These are phyloP conservation scores for Candida glaebosa DNA, from an alignment of 805 yeast genomes.

Conservation along the genomic window DNA sequence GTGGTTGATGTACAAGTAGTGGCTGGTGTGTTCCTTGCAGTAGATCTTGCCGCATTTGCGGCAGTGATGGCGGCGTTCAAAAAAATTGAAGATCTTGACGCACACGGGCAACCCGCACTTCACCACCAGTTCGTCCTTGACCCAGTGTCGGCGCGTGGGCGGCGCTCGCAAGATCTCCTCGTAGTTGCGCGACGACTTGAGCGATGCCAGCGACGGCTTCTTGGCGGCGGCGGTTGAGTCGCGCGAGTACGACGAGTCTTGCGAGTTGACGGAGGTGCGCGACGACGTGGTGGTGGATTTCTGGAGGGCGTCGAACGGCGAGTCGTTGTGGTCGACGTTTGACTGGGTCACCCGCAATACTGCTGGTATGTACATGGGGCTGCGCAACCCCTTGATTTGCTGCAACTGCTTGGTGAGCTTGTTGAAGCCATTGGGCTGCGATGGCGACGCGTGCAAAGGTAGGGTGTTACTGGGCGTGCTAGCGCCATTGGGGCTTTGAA, in stretches of 20 bases:
- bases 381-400: constrained; percentile 76
- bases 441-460: constrained; percentile 3
- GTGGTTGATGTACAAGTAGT: constrained; percentile 51
- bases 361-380: constrained; percentile 89
- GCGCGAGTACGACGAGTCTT: constrained; percentile 27
- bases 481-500: neutral
- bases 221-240: constrained; percentile 18
- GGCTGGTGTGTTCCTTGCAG: constrained; percentile 65
- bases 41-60: constrained; percentile 81
- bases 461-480: neutral
- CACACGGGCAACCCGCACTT: constrained; percentile 61
- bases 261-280: constrained; percentile 19
- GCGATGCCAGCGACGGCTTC: constrained; percentile 11
- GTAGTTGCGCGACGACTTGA: constrained; percentile 12
- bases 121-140: constrained; percentile 61
- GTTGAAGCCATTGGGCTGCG: constrained; percentile 2
- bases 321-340: constrained; percentile 3
- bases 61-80: constrained; percentile 80
- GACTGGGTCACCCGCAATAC: constrained; percentile 54
- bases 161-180: constrained; percentile 30
- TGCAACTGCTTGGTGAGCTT: constrained; percentile 41
- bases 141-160: constrained; percentile 68
- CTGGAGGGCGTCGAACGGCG: constrained; percentile 3
- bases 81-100: constrained; percentile 64
- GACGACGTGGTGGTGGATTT: constrained; percentile 1